These are phyloP conservation scores for Aspergillus viridinutans DNA, from an alignment of 2,329 filamentous ascomycete genomes.

Conservation along the genomic window DNA sequence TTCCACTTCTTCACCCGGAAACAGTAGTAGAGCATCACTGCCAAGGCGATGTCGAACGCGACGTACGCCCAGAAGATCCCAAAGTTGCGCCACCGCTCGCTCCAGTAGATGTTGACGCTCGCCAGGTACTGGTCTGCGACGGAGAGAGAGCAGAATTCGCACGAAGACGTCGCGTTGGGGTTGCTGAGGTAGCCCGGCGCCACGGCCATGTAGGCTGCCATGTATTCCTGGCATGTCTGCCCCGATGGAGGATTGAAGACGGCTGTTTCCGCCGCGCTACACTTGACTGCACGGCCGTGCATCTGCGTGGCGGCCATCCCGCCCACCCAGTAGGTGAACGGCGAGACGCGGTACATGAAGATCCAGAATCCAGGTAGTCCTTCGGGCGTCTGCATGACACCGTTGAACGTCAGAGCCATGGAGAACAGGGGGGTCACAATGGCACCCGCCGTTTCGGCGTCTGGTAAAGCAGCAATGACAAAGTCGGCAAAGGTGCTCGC, in stretches of 20 bases:
- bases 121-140: slow-evolving; percentile 39
- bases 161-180: slow-evolving; percentile 45
- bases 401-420: slow-evolving; percentile 75
- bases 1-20: slow-evolving; percentile 27
- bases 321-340: slow-evolving; percentile 48
- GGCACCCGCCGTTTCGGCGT: slow-evolving; percentile 69
- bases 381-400: slow-evolving; percentile 63
- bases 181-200: slow-evolving; percentile 55
- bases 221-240: slow-evolving; percentile 58
- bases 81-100: slow-evolving; percentile 64
- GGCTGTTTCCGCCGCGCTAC: slow-evolving; percentile 65
- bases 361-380: slow-evolving; percentile 65
- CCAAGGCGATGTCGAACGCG: slow-evolving; percentile 52
- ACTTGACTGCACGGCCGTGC: slow-evolving; percentile 61
- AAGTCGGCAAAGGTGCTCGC: slow-evolving; percentile 74
- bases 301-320: slow-evolving; percentile 69
- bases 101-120: slow-evolving; percentile 48
- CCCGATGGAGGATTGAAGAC: slow-evolving; percentile 57
- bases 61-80: slow-evolving; percentile 59
- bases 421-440: slow-evolving; percentile 72
- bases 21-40: slow-evolving; percentile 44
- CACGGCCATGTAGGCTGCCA: slow-evolving; percentile 47
- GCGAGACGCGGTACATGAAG: slow-evolving; percentile 58
- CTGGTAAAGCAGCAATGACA: slow-evolving; percentile 69
- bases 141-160: slow-evolving; percentile 45